These are phyloP conservation scores for Claviceps quebecensis DNA, from an alignment of 2,329 filamentous ascomycete genomes.

Conservation along the genomic window DNA sequence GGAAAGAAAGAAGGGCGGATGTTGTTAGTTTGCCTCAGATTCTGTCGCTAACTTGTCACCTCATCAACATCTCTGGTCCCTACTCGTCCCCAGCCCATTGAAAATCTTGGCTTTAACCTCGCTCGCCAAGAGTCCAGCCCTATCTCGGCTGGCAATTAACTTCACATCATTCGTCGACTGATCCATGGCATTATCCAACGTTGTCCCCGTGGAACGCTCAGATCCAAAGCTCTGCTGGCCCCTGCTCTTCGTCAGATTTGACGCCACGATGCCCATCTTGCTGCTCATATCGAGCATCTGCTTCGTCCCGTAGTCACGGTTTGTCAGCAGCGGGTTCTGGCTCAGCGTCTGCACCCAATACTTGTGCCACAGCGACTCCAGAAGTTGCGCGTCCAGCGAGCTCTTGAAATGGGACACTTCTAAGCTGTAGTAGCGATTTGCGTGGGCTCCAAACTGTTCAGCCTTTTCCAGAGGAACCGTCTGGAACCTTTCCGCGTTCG, in stretches of 20 bases:
- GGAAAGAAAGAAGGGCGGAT: background rate
- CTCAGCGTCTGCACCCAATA: slow-evolving; percentile 97
- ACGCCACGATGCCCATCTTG: slow-evolving; percentile 58
- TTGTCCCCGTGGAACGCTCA: slow-evolving; percentile 12
- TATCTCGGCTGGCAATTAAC: slow-evolving; percentile 47
- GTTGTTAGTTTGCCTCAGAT: too few relatives aligned
- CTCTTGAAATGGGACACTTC: slow-evolving; percentile 93
- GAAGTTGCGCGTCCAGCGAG: slow-evolving; percentile 69
- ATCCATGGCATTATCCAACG: slow-evolving; percentile 33
- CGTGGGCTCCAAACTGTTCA: slow-evolving; percentile 89
- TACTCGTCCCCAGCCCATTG: slow-evolving; percentile 22
- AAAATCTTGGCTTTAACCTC: slow-evolving; percentile 53
- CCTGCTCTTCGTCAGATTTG: slow-evolving; percentile 14
- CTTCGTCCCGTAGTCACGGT: slow-evolving; percentile 83
- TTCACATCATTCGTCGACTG: slow-evolving; percentile 49
- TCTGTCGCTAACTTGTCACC: too few relatives aligned
- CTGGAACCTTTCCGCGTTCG: slow-evolving; percentile 43
- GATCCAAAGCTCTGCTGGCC: slow-evolving; percentile 13
- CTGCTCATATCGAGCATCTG: slow-evolving; percentile 79
- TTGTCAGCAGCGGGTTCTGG: slow-evolving; percentile 78
- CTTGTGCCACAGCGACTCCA: slow-evolving; percentile 93
- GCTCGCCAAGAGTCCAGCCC: slow-evolving; percentile 45
- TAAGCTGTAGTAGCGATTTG: slow-evolving; percentile 77
- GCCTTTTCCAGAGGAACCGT: slow-evolving; percentile 86
- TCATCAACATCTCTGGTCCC: background rate